Percentiles rank a stretch among this genome's conserved stretches.
These are phyloP conservation scores for Coccomyxa sp. DNA, from an alignment of 139 green algal species.

Conservation along the genomic window DNA sequence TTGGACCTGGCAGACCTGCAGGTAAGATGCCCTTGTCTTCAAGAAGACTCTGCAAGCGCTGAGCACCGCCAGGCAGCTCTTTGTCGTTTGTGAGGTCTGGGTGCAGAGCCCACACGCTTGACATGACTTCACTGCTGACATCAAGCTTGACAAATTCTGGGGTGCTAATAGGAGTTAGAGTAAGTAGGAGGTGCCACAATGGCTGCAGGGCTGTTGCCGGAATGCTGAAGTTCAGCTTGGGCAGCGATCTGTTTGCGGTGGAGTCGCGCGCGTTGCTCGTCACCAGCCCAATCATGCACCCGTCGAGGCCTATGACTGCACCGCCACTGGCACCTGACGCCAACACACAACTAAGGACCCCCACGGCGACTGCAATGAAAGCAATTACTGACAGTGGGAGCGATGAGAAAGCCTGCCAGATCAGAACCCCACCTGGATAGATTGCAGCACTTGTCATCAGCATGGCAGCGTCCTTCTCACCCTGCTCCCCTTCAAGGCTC, in stretches of 20 bases:
- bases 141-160: neutral
- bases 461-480: no score
- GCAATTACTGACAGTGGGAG: no score
- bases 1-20: no score
- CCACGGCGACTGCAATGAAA: no score
- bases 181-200: neutral
- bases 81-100: neutral
- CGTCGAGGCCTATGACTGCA: neutral
- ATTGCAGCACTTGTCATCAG: no score
- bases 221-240: neutral
- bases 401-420: no score
- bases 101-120: neutral
- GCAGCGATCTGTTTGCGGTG: neutral
- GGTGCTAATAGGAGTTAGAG: no score
- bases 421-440: no score
- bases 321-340: neutral
- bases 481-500: no score
- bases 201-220: neutral
- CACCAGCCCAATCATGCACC: neutral
- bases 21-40: neutral
- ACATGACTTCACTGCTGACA: neutral
- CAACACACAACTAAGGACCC: neutral
- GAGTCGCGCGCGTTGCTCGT: neutral
- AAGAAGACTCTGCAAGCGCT: neutral
- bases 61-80: neutral